Evolutionary conservation across 345 rosid species (phyloP), one percentile per base, ranked within the genome.

Genomic region (Sisymbrium irio): DNA sequence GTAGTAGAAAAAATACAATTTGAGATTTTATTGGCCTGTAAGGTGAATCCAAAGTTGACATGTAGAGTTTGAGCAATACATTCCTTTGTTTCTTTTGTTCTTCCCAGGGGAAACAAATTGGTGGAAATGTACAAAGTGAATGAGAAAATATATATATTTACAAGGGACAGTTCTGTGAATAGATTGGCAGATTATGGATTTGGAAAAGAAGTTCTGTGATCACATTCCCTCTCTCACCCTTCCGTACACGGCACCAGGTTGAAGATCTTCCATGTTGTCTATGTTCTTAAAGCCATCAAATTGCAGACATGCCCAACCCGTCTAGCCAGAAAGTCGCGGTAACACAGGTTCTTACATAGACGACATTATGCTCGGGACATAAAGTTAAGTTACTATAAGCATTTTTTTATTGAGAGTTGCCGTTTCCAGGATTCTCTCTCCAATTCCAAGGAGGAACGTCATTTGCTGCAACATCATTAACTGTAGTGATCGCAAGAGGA

Each of bases 371-470:
- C 44, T 7, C 61, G 49, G 47, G 73, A 50, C 63, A 53, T 14
- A 30, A 30, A 45, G 61, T 40, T 67, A 44, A 50, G 58, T 54
- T 25, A 70, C 9, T 64, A 7, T 62, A 62, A 41, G 55, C 22
- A 36, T 68, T 55, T 14, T 53, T 6, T 71, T 41, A 57, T 22
- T 40, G 45, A 76, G 60, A 65, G 76, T 79, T 82, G 83, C 98
- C 98, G 70, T 82, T 92, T 80, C 89, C 98, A 37, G 99, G 94
- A 55, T 91, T 75, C 49, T 95, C 98, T 77, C 98, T 87, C 99
- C 99, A 95, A 72, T 86, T 88, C 99, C 99, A 95, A 36, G 99
- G 97, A 83, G 98, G 92, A 81, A 95, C 96, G 71, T 92, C 97
- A 64, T 83, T 80, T 5, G 91, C 91, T 60, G 87, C 82, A 56